Base-by-base conservation (phyloP, 1,284 basidiomycete species). In the Taiwanofungus camphoratus region DNA sequence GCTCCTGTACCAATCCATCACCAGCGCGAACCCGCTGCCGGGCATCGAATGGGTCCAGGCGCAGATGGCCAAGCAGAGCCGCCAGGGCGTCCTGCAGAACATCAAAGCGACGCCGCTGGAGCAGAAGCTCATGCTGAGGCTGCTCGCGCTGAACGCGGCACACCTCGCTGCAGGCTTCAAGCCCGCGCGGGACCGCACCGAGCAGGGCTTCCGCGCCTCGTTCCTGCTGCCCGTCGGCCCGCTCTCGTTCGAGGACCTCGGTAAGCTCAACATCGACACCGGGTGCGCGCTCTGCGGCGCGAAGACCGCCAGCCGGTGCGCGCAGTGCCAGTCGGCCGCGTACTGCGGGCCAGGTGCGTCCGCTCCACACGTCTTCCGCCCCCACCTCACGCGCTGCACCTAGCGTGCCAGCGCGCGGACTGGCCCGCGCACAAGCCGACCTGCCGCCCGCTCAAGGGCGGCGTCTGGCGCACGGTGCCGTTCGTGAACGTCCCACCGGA, bases 281-380 rank as follows among this genome's bases (percentile, higher is more conserved):
- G 68, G 68, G 5, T 71, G 70, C 44, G 60, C 58, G 2, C 50
- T 69, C 0, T 73, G 70, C 41, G 68, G 69, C 1, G 60, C 60
- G 37, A 57, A 57, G 39, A 53, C 49, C 3, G 45, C 45, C 1
- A 65, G 53, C 26, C 56, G 62, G 34, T 71, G 70, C 47, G 43
- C 60, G 1, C 59, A 59, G 30, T 73, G 69, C 42, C 56, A 66
- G 18, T 57, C 62, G 0, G 64, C 61, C 7, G 48, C 58, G 2
- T 71, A 73, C 48, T 73, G 69, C 44, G 56, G 63, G 15, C 48
- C 49, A 42, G 59, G 65, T 67, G 34, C 27, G 57, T 36, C 13
- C 3, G 68, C n/a, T 71, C 67, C 68, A 68, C 55, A 35, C 15
- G 2, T 4, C 16, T 7, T 9, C 21, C 19, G 21, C 26, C 16